phyloP scores from a whole-genome alignment of 176 grass and related monocot genomes.

The Bothriochloa decipiens region DNA sequence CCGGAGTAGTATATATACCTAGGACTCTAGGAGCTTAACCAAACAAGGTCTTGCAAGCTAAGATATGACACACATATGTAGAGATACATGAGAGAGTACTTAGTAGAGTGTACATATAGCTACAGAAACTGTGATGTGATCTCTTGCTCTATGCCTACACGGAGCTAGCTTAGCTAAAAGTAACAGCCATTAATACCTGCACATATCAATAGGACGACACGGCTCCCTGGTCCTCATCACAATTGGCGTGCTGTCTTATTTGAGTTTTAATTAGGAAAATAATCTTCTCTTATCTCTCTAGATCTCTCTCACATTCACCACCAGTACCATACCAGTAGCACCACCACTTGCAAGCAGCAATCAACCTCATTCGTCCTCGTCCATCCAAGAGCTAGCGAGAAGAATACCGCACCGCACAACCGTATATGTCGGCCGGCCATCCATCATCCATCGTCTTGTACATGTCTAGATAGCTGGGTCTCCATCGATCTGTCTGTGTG shows the following conservation, averaged over 20 bases:
- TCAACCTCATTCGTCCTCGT: slow-evolving; percentile 40
- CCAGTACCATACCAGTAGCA: slow-evolving; percentile 21
- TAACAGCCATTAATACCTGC: slow-evolving; percentile 45
- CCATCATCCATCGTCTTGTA: background rate
- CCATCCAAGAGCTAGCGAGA: background rate
- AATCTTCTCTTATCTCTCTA: slow-evolving; percentile 8
- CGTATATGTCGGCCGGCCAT: slow-evolving; percentile 12
- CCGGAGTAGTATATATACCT: no score
- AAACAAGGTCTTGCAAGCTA: no score
- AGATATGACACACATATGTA: background rate
- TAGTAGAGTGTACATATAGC: background rate
- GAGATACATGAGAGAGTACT: background rate
- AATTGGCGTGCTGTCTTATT: slow-evolving; percentile 35
- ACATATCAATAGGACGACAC: slow-evolving; percentile 21
- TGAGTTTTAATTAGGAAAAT: slow-evolving; percentile 46
- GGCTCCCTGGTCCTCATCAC: slow-evolving; percentile 39
- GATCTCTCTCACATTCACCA: background rate
- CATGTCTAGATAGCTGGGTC: slow-evolving; percentile 1
- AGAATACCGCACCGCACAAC: slow-evolving; percentile 3
- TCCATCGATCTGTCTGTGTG: slow-evolving; percentile 34
- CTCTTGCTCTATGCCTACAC: background rate
- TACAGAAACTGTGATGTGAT: background rate
- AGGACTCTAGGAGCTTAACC: no score
- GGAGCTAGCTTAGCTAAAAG: slow-evolving; percentile 31
- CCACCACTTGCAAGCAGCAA: slow-evolving; percentile 43